Percentiles rank a stretch among this genome's conserved stretches.
Conservation (phyloP, 139 green algal genomes). For the Dunaliella primolecta region DNA sequence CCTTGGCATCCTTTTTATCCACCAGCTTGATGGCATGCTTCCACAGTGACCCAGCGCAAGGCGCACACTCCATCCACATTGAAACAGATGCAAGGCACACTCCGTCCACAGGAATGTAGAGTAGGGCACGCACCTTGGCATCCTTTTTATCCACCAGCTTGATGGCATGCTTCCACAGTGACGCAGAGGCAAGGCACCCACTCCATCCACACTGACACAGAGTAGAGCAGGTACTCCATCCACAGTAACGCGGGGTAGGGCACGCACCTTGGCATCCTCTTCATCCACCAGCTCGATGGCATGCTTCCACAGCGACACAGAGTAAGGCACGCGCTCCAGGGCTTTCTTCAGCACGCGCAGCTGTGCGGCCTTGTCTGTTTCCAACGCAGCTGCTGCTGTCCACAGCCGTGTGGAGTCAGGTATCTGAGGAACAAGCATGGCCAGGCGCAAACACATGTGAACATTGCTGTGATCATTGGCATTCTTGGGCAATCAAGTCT, state of each 20-base stretch:
- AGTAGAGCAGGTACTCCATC: too few relatives aligned
- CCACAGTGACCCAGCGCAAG: too few relatives aligned
- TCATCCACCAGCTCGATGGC: conserved; percentile 89
- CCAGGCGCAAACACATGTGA: conserved; percentile 25
- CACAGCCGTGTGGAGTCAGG: conserved; percentile 79
- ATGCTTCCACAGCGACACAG: conserved; percentile 94
- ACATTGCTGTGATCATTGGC: too few relatives aligned
- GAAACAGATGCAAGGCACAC: too few relatives aligned
- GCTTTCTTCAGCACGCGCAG: conserved; percentile 83
- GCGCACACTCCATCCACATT: too few relatives aligned
- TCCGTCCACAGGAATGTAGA: too few relatives aligned
- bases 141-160: too few relatives aligned
- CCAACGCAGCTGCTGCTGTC: conserved; percentile 71
- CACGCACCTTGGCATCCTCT: conserved; percentile 74
- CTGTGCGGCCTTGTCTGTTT: conserved; percentile 72
- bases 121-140: conserved; percentile 48
- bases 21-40: too few relatives aligned
- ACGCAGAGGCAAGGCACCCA: too few relatives aligned
- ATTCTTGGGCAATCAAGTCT: conserved; percentile 8
- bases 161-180: too few relatives aligned
- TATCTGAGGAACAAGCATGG: conserved; percentile 26
- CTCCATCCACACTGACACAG: too few relatives aligned
- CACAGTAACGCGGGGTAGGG: too few relatives aligned
- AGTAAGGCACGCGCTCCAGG: conserved; percentile 84
- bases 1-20: conserved; percentile 88